Conservation (phyloP, 805 yeast genomes). For the Lachancea meyersii region DNA sequence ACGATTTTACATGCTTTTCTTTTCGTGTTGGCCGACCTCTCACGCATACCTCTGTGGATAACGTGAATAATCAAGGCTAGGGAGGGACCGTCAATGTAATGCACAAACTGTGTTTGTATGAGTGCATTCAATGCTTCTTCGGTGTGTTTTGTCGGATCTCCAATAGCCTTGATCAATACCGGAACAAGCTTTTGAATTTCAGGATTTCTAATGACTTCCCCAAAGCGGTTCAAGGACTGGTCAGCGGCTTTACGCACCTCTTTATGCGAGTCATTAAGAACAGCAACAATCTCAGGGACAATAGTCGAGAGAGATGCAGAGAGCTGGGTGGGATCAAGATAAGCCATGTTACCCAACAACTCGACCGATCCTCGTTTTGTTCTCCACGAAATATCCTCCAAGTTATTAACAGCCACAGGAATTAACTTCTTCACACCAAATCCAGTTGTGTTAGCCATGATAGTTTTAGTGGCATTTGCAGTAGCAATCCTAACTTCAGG, state of each 20-base stretch:
- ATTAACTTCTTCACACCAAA: conserved; percentile 87
- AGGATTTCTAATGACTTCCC: conserved; percentile 95
- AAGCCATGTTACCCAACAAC: conserved; percentile 95
- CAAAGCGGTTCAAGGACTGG: conserved; percentile 78
- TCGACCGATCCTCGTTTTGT: conserved; percentile 96
- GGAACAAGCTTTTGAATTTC: conserved; percentile 94
- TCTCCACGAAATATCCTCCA: conserved; percentile 92
- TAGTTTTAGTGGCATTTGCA: conserved; percentile 73
- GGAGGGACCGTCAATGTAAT: conserved; percentile 97
- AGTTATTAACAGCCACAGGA: conserved; percentile 79
- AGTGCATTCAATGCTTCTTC: conserved; percentile 81
- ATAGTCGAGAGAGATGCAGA: conserved; percentile 83
- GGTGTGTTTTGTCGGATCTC: conserved; percentile 89
- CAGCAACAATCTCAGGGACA: conserved; percentile 95
- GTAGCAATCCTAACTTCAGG: conserved; percentile 89
- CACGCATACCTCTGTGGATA: conserved; percentile 90
- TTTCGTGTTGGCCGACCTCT: conserved; percentile 88
- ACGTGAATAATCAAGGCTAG: conserved; percentile 92
- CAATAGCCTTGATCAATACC: conserved; percentile 79
- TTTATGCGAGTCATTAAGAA: conserved; percentile 88
- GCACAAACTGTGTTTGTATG: conserved; percentile 88
- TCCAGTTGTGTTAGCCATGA: conserved; percentile 88
- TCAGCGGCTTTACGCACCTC: conserved; percentile 97
- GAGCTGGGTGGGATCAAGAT: conserved; percentile 87
- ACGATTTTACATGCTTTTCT: conserved; percentile 95